A percentile compares a stretch with the other conserved stretches of the same genome.
Conservation (phyloP, 2,329 filamentous ascomycete genomes). For the Ascosphaera apis region DNA sequence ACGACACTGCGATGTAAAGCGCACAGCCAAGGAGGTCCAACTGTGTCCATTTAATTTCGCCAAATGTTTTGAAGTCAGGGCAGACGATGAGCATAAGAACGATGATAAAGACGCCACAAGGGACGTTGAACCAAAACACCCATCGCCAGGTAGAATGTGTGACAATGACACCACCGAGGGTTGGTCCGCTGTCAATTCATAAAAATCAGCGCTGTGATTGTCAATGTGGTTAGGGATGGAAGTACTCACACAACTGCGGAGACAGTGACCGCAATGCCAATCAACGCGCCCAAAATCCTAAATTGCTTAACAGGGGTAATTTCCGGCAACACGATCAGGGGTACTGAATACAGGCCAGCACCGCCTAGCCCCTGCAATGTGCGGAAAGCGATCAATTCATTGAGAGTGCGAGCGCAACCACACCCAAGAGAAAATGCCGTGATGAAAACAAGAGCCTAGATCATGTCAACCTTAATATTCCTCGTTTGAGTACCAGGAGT, state of each 20-base stretch:
- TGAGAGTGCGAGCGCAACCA: conserved; percentile 14
- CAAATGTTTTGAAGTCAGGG: conserved; percentile 1
- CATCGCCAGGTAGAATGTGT: conserved; percentile 7
- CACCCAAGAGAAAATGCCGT: conserved; percentile 19
- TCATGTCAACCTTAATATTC: not conserved
- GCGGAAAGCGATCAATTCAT: conserved; percentile 12
- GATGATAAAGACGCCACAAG: conserved; percentile 1
- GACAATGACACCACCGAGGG: conserved; percentile 8
- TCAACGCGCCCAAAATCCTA: conserved; percentile 3
- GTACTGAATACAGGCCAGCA: conserved; percentile 8
- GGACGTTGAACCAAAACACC: conserved; percentile 8
- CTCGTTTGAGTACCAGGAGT: not conserved
- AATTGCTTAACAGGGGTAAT: conserved; percentile 6
- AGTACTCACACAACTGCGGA: not conserved
- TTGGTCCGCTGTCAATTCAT: conserved; percentile 4
- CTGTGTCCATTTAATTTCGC: conserved; percentile 3
- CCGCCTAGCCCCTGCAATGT: conserved; percentile 11
- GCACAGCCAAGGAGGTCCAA: conserved; percentile 14
- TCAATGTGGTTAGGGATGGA: not conserved
- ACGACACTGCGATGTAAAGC: conserved; percentile 5
- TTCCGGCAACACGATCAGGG: conserved; percentile 7
- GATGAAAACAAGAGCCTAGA: conserved; percentile 15
- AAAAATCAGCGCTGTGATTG: too few relatives aligned
- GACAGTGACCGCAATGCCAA: not conserved
- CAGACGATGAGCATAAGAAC: conserved; percentile 1